Base-by-base conservation (phyloP, 768 basidiomycete species). In the Amanita rubescens region DNA sequence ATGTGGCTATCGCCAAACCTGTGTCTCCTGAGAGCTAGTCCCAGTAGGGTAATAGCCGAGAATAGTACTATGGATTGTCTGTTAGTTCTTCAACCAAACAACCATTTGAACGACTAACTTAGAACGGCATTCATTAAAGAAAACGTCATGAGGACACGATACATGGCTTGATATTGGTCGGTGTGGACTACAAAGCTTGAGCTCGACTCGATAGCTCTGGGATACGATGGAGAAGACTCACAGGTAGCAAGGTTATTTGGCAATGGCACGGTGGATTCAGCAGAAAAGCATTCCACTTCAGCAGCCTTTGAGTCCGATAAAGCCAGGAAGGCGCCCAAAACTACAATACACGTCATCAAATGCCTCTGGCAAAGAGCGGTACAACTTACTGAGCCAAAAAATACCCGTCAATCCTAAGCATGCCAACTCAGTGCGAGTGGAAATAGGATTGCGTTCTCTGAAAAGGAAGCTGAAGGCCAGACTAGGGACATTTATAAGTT, bases 81-180 rank as follows among this genome's bases (percentile, higher is more conserved):
- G 10, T 53, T 38, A 53, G 34, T 35, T 59, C 38, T 55, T 53
- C 48, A 44, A 43, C 48, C 49, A 53, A 47, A 30, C 34, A 51
- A 24, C 27, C 41, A 53, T 43, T 43, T 48, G 15, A 35, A 50
- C 22, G 30, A 72, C 84, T 55, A 67, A 85, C 89, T 70, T 3
- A 92, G 75, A 39, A 76, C 74, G 47, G 85, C 81, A 60, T 90
- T 91, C 66, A 92, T 81, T 52, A 91, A 68, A 5, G 90, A 81
- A 68, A 91, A 91, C 15, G 84, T 80, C 66, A 83, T 87, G 55
- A 92, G 73, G 17, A 90, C 89, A 25, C 84, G 81, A 65, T 90
- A 91, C 73, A 90, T 90, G n/a, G 89, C 88, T 59, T 90, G 90
- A 65, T 85, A 92, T 56, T 87, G 87, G 60, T 89, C 85, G 20